Base-by-base conservation (phyloP, 257 asterid species). In the Verbascum thapsus region DNA sequence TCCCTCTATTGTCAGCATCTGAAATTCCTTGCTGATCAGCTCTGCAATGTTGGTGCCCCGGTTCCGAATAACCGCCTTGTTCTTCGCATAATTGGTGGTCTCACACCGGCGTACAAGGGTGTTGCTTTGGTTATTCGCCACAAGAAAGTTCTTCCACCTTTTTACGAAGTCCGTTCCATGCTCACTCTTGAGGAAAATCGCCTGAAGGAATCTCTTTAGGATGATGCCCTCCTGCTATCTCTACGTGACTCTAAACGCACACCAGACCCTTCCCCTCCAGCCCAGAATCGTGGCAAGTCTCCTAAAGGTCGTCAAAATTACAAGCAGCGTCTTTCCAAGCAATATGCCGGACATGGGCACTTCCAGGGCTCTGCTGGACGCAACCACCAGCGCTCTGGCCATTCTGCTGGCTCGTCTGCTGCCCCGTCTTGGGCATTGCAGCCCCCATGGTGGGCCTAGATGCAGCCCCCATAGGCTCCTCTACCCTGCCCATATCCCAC, bases 151-250 rank as follows among this genome's bases (percentile, higher is more conserved):
- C 11, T 65, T 4, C 61, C 71, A 0, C 9, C n/a, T 8, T 65
- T 52, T 20, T 65, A 38, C 8, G n/a, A 65, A 7, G 63, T 51
- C 3, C 52, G 43, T 10, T 54, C 61, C 4, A 32, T 54, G 61
- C 9, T 55, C 41, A 55, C 45, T 0, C 23, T 55, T 7, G 61
- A 55, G 8, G 43, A 55, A 11, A 43, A 18, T 7, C 43, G 43
- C 1, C 4, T 32, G 3, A 10, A 12, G 0, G 13, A 30, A 11
- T 11, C 7, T 3, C n/a, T 43, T 0, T 42, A 18, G 5, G 12
- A 15, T 34, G 44, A 5, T 8, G 32, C 15, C 0, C 43, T 17
- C 0, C 12, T 30, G 59, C 38, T 53, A 3, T 1, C 9, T 3
- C 8, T n/a, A 2, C 44, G 11, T 12, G 42, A n/a, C 2, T 10